A percentile compares a stretch with the other conserved stretches of the same genome.
Conservation (phyloP, 192 early-diverging fungal genomes). For the Allomyces arbusculus region DNA sequence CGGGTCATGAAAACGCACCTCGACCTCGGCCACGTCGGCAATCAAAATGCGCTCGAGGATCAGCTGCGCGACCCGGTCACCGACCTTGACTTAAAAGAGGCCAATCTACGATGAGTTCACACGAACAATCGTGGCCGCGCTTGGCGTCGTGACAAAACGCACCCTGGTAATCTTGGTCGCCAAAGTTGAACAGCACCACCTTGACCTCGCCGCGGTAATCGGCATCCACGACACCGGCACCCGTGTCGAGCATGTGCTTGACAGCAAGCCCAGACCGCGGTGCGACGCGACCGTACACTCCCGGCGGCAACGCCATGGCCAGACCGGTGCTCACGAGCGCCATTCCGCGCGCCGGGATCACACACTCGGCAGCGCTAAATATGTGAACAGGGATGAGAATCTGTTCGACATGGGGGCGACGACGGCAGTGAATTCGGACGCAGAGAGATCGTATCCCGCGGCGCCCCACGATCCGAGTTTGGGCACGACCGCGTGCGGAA, state of each 20-base stretch:
- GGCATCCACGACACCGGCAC: constrained; percentile 78
- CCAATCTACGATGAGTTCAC: background rate
- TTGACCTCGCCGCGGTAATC: constrained; percentile 78
- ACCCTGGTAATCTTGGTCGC: constrained; percentile 35
- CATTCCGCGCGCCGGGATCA: constrained; percentile 58
- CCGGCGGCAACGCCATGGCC: constrained; percentile 58
- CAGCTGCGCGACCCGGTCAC: constrained; percentile 91
- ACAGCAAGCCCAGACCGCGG: constrained; percentile 79
- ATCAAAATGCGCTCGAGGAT: constrained; percentile 70
- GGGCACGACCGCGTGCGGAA: constrained; percentile 54
- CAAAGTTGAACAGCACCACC: constrained; percentile 78
- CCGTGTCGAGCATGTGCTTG: constrained; percentile 71
- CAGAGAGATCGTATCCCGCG: constrained; percentile 88
- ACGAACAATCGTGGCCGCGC: background rate
- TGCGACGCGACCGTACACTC: constrained; percentile 87
- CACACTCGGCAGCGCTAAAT: constrained; percentile 26
- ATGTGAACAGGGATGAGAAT: background rate
- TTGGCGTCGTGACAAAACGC: background rate
- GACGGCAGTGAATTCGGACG: constrained; percentile 12
- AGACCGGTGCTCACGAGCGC: constrained; percentile 71
- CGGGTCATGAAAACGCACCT: constrained; percentile 17
- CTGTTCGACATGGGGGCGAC: background rate
- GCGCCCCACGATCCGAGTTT: constrained; percentile 55
- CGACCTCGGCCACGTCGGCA: constrained; percentile 57
- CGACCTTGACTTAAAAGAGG: constrained; percentile 43